Base-by-base conservation (phyloP, 2,329 filamentous ascomycete species). In the Orbilia ellipsospora region DNA sequence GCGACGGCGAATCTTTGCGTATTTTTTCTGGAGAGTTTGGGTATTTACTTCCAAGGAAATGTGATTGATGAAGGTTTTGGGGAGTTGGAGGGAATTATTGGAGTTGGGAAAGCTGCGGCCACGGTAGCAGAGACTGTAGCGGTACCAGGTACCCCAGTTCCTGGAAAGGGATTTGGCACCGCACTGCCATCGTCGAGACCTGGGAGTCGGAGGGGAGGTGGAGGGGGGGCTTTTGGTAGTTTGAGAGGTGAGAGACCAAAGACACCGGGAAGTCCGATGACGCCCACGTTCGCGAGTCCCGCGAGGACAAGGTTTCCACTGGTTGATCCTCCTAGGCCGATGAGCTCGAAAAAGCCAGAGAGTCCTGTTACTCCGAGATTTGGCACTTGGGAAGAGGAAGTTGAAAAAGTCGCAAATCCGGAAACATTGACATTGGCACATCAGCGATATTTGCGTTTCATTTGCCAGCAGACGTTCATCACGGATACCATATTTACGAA, bases 11-110 rank as follows among this genome's bases (percentile, higher is more conserved):
- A 92, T 80, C 92, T 93, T 1, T 90, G 92, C 0, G 88, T 96
- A 2, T 97, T 97, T 83, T 91, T 98, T 78, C 85, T 98, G 2
- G 92, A 92, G 0, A 94, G 97, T 81, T 90, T 92, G 13, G 91
- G 94, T 78, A 89, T 89, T 2, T 98, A 96, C 80, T 89, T 98
- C 52, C 94, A 97, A 81, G 92, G 92, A 0, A 93, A 97, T 80
- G 90, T 98, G 5, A 90, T 97, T 13, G 88, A 90, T 73, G 89
- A 90, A 36, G 89, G 92, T 0, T 97, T 93, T 88, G 87, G 90
- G 15, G 89, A 91, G 61, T 94, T 98, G 79, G 88, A 91, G 63
- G 82, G 42, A 2, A 40, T 69, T 20, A 60, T 75, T 12, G 72
- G 72, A 16, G 54, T 1, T 86, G 42, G 54, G 15, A 54, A 64